Percentiles rank a stretch among this genome's conserved stretches.
These are phyloP conservation scores for Dioscorea alata DNA, from an alignment of 106 monocot genomes.

Conservation along the genomic window DNA sequence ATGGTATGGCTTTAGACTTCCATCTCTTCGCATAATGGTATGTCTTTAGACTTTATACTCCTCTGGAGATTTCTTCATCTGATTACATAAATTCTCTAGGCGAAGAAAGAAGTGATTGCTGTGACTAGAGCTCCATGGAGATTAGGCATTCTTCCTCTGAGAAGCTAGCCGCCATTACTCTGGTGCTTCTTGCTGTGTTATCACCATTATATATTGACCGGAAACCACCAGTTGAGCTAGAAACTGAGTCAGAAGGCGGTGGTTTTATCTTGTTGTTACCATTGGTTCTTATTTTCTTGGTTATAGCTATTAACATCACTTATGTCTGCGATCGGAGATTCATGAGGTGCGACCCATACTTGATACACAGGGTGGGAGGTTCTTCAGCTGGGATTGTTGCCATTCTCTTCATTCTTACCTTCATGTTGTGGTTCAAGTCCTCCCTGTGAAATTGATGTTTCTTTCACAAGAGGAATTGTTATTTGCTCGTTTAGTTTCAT, in stretches of 20 bases:
- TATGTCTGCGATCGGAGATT: conserved; percentile 49
- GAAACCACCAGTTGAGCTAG: conserved; percentile 5
- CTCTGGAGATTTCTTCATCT: too few relatives aligned
- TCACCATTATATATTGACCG: conserved; percentile 79
- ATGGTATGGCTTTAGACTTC: too few relatives aligned
- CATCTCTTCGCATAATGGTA: too few relatives aligned
- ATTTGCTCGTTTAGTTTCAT: too few relatives aligned
- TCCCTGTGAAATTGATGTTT: conserved; percentile 10
- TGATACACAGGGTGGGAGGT: conserved; percentile 85
- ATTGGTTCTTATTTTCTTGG: conserved; percentile 37
- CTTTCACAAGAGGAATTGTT: too few relatives aligned
- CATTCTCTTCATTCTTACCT: conserved; percentile 45
- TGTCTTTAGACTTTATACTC: too few relatives aligned
- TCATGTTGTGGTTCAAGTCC: conserved; percentile 72
- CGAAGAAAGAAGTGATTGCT: not conserved
- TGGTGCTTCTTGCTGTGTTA: conserved; percentile 50
- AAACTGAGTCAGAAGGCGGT: conserved; percentile 16
- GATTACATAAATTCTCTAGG: too few relatives aligned
- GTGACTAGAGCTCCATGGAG: conserved; percentile 18
- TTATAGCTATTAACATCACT: conserved; percentile 40
- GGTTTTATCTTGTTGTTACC: conserved; percentile 25
- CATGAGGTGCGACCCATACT: conserved; percentile 75
- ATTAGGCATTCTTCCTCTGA: conserved; percentile 29
- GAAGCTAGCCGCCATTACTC: conserved; percentile 42
- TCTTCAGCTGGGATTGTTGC: conserved; percentile 66